A percentile compares a stretch with the other conserved stretches of the same genome.
Conservation (phyloP, 1,284 basidiomycete species). For the Sanghuangporus weigelae region DNA sequence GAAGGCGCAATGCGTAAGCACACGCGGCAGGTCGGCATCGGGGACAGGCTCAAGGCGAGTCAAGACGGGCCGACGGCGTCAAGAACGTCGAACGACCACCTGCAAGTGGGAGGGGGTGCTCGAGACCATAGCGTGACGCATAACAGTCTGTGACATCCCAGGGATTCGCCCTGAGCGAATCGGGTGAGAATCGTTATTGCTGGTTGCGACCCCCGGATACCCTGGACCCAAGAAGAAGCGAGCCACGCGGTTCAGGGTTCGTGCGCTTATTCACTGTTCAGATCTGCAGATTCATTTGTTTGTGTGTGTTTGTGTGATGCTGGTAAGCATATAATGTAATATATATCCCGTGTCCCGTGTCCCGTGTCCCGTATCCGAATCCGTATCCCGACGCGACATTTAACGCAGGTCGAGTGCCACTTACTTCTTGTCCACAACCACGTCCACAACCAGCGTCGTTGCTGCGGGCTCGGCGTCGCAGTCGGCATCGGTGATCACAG, state of each 20-base stretch:
- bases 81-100: background rate
- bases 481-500: background rate
- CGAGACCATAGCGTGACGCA: background rate
- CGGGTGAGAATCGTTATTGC: no score
- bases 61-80: background rate
- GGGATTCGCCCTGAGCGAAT: background rate
- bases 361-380: background rate
- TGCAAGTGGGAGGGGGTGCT: background rate
- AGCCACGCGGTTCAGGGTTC: background rate
- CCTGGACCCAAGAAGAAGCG: no score
- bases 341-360: background rate
- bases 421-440: background rate
- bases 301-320: background rate
- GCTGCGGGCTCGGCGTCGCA: background rate
- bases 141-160: background rate
- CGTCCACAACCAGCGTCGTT: no score
- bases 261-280: background rate
- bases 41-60: no score
- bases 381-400: background rate
- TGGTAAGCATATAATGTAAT: background rate
- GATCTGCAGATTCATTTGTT: background rate
- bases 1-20: no score
- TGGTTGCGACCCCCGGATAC: no score
- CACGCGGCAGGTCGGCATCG: no score
- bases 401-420: background rate